Evolutionary conservation across 1,139 yeast genomes (phyloP).

Genomic region (Geotrichum macrosporum): DNA sequence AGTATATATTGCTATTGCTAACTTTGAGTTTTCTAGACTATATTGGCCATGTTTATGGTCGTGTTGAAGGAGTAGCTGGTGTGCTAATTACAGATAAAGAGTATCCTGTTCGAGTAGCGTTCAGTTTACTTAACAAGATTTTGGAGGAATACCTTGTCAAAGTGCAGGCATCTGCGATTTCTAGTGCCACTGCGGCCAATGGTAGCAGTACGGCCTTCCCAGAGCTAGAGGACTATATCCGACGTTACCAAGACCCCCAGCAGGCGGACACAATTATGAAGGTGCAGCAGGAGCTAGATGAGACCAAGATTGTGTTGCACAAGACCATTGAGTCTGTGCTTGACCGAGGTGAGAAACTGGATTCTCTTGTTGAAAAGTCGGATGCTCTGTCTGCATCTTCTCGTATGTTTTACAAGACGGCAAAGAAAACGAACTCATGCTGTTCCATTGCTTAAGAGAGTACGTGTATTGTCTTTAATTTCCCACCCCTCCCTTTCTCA

Average conservation of each 20-base stretch:
- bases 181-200: constrained; percentile 48
- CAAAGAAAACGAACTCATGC: constrained; percentile 95
- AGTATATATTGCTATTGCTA: too few species aligned
- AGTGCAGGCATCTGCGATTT: constrained; percentile 76
- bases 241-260: constrained; percentile 90
- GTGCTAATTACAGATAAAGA: constrained; percentile 91
- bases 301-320: constrained; percentile 92
- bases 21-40: constrained; percentile 48
- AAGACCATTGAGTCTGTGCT: constrained; percentile 92
- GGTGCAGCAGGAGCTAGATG: constrained; percentile 96
- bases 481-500: too few species aligned
- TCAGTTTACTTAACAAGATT: constrained; percentile 82
- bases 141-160: constrained; percentile 84
- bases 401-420: constrained; percentile 93
- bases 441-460: constrained; percentile 72
- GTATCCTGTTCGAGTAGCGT: constrained; percentile 97
- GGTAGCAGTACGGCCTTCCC: constrained; percentile 41
- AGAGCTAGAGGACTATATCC: constrained; percentile 63
- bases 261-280: constrained; percentile 97
- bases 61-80: constrained; percentile 91
- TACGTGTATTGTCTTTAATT: too few species aligned
- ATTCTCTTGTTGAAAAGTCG: constrained; percentile 87
- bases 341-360: constrained; percentile 94
- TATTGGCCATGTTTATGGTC: constrained; percentile 85
- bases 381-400: constrained; percentile 88